Evolutionary conservation across 139 green algal species (phyloP), one percentile per base, ranked within the genome.

Genomic region (Micractinium sp.): DNA sequence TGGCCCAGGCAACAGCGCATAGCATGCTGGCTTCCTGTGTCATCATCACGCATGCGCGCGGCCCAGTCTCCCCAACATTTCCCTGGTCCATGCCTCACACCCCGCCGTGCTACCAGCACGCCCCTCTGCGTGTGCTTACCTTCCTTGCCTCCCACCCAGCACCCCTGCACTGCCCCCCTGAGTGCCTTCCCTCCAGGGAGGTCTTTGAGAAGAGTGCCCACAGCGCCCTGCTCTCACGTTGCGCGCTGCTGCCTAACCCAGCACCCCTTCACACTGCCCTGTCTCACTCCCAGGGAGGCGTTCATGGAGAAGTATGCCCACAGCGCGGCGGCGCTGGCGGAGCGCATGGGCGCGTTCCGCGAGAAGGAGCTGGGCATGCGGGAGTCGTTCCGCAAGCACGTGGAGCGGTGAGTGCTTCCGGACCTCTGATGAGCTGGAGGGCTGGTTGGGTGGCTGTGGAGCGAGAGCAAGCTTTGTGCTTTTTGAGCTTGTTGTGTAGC

Each of bases 301-400:
- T 95, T 94, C 67, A 66, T 71, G 19, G 91, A 95, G 84, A 82
- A 93, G 61, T 98, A 95, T 84, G 83, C 91, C 4, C 87, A 87
- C 27, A 94, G 96, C 78, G 96, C 96, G 15, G 86, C 87, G 27
- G 71, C 92, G 87, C 85, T 99, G 79, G 96, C 96, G 19, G 96
- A 99, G 86, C 87, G 93, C 81, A 96, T 98, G 91, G 94, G 90
- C 12, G 76, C 84, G 7, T 91, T 97, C 39, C 87, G 95, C 27
- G 92, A 94, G 18, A 95, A 95, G 87, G 96, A 98, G 92, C 90
- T 92, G 29, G 87, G 81, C 29, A 92, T 90, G 90, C 88, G 96
- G 9, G 91, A 95, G 13, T 84, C 81, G 18, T 97, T 98, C 67
- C 31, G 73, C 66, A 60, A 77, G 67, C 89, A 95, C 47, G 91